Evolutionary conservation across 2,329 filamentous ascomycete species (phyloP).

Genomic region (Leptosphaerulina australis): DNA sequence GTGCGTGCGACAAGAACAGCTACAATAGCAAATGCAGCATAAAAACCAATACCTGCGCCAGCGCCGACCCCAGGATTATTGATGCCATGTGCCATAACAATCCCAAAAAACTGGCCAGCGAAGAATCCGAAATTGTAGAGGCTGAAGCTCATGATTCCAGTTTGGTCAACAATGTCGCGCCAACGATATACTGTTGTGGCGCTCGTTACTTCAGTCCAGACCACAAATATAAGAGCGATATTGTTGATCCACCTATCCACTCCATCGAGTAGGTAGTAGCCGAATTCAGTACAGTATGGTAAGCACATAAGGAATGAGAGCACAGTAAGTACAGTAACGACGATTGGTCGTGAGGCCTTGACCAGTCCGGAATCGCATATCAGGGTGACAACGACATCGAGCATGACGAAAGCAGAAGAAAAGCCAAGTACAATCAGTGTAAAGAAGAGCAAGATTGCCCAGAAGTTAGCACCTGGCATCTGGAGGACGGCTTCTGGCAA

Average conservation of each 20-base stretch:
- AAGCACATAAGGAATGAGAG: conserved; percentile 61
- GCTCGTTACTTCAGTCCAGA: conserved; percentile 60
- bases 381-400: conserved; percentile 62
- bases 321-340: conserved; percentile 58
- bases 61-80: conserved; percentile 54
- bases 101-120: conserved; percentile 59
- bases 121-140: conserved; percentile 61
- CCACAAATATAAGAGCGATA: conserved; percentile 60
- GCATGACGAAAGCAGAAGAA: conserved; percentile 65
- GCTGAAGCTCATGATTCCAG: conserved; percentile 53
- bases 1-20: conserved; percentile 52
- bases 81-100: conserved; percentile 57
- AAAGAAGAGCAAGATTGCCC: conserved; percentile 65
- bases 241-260: conserved; percentile 64
- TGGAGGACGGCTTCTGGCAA: conserved; percentile 62
- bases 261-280: conserved; percentile 61
- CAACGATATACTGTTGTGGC: conserved; percentile 62
- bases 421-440: conserved; percentile 64
- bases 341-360: conserved; percentile 53
- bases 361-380: conserved; percentile 59
- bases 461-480: conserved; percentile 64
- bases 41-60: conserved; percentile 61
- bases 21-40: conserved; percentile 50
- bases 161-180: conserved; percentile 54
- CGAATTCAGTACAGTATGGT: conserved; percentile 64